These are phyloP conservation scores for Thuidium tamariscinum DNA, from an alignment of 225 moss, liverwort and hornwort species.

Conservation along the genomic window DNA sequence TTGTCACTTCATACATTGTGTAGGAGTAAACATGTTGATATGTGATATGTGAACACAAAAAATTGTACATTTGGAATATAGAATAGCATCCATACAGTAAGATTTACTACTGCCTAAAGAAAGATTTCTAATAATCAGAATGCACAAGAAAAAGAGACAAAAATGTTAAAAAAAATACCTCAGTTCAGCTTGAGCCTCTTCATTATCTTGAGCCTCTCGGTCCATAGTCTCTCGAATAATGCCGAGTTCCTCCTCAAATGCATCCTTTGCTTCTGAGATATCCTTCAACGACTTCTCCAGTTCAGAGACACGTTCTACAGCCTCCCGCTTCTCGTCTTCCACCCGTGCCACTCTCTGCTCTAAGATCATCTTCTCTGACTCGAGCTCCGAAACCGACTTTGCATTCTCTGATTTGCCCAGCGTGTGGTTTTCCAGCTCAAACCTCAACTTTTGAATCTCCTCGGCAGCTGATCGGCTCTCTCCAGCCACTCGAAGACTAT, in stretches of 20 bases:
- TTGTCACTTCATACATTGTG: not conserved
- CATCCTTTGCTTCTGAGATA: not conserved
- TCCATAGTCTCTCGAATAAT: constrained; percentile 22
- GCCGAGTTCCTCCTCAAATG: constrained; percentile 9
- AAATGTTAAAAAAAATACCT: not conserved
- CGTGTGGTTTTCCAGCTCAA: constrained; percentile 19
- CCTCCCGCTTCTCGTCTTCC: constrained; percentile 6
- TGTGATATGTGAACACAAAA: no score
- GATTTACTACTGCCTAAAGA: not conserved
- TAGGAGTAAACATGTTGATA: not conserved
- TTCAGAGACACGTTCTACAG: not conserved
- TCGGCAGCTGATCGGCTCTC: constrained; percentile 20
- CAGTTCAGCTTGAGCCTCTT: not conserved
- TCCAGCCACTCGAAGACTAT: constrained; percentile 17
- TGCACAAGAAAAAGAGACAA: not conserved
- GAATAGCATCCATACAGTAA: not conserved
- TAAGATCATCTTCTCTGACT: constrained; percentile 9
- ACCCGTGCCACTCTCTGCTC: constrained; percentile 12
- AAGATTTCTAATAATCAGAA: not conserved
- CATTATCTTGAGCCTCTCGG: constrained; percentile 23
- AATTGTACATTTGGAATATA: not conserved
- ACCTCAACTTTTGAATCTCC: constrained; percentile 23
- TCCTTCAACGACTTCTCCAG: constrained; percentile 14
- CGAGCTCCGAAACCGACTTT: constrained; percentile 6
- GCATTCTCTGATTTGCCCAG: constrained; percentile 11